Conservation (phyloP, 1,284 basidiomycete genomes). For the Naganishia sp. region DNA sequence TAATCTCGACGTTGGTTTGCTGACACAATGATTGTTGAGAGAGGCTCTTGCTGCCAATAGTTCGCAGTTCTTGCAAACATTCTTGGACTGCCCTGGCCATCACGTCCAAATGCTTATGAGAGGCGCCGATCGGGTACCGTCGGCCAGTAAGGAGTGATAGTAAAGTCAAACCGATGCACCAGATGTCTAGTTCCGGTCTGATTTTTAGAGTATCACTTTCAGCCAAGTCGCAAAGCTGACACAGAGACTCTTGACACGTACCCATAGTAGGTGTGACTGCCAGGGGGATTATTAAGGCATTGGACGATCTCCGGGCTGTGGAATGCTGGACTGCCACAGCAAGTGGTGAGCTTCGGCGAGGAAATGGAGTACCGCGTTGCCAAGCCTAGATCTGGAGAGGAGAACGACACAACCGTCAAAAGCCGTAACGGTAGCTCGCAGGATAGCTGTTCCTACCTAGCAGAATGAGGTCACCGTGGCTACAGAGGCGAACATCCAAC, state of each 20-base stretch:
- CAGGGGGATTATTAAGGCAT: conserved; percentile 56
- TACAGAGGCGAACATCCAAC: conserved; percentile 23
- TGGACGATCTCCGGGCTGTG: conserved; percentile 60
- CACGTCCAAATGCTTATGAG: conserved; percentile 55
- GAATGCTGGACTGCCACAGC: conserved; percentile 60
- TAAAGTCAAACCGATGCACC: conserved; percentile 61
- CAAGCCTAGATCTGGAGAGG: conserved; percentile 58
- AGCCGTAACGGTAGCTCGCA: neutral
- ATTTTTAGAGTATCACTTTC: conserved; percentile 34
- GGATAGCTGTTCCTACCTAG: conserved; percentile 45
- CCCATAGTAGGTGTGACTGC: conserved; percentile 57
- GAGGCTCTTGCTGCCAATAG: conserved; percentile 36
- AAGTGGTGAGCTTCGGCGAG: conserved; percentile 60
- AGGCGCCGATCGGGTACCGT: conserved; percentile 59
- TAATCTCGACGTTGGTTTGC: conserved; percentile 11
- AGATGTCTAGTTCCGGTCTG: conserved; percentile 62
- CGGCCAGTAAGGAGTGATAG: conserved; percentile 57
- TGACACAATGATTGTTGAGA: neutral
- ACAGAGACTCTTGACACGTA: conserved; percentile 32
- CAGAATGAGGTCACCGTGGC: conserved; percentile 53
- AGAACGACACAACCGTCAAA: neutral
- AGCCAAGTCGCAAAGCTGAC: neutral
- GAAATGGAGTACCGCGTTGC: conserved; percentile 61
- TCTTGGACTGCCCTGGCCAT: conserved; percentile 57
- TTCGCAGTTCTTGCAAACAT: conserved; percentile 54